Evolutionary conservation across 75 land plant species (phyloP).

Genomic region (Cupressus sempervirens): DNA sequence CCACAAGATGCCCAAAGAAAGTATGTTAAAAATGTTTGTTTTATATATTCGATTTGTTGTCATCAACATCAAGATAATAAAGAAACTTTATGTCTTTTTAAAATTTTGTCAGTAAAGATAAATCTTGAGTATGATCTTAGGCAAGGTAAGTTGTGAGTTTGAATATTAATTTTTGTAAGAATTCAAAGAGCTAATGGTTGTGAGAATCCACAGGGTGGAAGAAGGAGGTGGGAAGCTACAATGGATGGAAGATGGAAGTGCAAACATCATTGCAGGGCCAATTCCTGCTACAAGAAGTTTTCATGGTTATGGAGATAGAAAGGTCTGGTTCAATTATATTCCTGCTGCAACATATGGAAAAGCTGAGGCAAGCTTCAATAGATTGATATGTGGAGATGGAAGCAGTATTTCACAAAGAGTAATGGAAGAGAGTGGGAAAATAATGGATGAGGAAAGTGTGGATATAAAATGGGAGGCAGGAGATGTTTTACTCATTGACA

Average conservation of each 20-base stretch:
- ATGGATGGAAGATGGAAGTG: slow-evolving; percentile 12
- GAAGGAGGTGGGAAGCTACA: slow-evolving; percentile 3
- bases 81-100: too few species aligned
- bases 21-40: not conserved
- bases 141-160: too few species aligned
- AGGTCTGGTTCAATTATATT: slow-evolving; percentile 15
- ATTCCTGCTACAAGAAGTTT: slow-evolving; percentile 10
- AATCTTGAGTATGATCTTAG: too few species aligned
- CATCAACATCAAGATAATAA: too few species aligned
- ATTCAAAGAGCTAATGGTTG: not conserved
- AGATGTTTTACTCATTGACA: slow-evolving; percentile 23
- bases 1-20: not conserved
- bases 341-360: not conserved
- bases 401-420: not conserved
- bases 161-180: too few species aligned
- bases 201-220: not conserved
- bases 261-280: slow-evolving; percentile 10
- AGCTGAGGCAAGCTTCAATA: not conserved
- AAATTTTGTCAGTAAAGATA: too few species aligned
- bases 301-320: not conserved
- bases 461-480: slow-evolving; percentile 24
- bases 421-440: not conserved
- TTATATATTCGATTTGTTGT: too few species aligned
- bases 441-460: slow-evolving; percentile 18
- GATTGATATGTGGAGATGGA: slow-evolving; percentile 20